These are phyloP conservation scores for Brassica cretica DNA, from an alignment of 345 rosid genomes.

Conservation along the genomic window DNA sequence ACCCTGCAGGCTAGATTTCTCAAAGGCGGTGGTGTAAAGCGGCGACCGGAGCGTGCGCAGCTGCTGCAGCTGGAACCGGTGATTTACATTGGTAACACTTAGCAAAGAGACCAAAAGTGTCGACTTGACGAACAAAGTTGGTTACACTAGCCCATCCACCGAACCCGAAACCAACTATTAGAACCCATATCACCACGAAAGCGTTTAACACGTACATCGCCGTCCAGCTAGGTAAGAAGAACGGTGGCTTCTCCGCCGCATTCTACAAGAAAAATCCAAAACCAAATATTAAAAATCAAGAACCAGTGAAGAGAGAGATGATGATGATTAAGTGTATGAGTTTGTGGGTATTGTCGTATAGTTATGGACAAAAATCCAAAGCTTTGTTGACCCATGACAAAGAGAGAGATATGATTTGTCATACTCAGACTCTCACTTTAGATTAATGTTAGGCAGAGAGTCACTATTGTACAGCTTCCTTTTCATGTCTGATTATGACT, in stretches of 20 bases:
- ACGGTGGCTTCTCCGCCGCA: constrained; percentile 95
- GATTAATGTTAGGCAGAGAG: constrained; percentile 37
- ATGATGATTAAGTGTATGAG: not conserved
- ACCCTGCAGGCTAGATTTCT: constrained; percentile 18
- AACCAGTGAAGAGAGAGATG: constrained; percentile 21
- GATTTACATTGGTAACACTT: constrained; percentile 98
- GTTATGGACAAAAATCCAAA: constrained; percentile 38
- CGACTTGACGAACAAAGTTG: constrained; percentile 82
- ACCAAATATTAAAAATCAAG: not conserved
- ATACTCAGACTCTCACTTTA: constrained; percentile 37
- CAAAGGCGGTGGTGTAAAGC: constrained; percentile 46
- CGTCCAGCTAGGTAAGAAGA: constrained; percentile 85
- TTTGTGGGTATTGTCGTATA: constrained; percentile 26
- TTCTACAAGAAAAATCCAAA: constrained; percentile 50
- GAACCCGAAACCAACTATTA: constrained; percentile 89
- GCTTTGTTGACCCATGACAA: constrained; percentile 29
- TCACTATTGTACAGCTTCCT: constrained; percentile 37
- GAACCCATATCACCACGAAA: constrained; percentile 78
- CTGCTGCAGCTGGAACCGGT: constrained; percentile 43
- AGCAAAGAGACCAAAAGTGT: constrained; percentile 90
- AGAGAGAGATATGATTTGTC: constrained; percentile 35
- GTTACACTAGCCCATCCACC: constrained; percentile 99
- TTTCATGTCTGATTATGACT: constrained; percentile 17
- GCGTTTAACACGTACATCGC: constrained; percentile 75
- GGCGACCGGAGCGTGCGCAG: constrained; percentile 41